Base-by-base conservation (phyloP, 2,329 filamentous ascomycete genomes). In the Decorospora gaudefroyi region DNA sequence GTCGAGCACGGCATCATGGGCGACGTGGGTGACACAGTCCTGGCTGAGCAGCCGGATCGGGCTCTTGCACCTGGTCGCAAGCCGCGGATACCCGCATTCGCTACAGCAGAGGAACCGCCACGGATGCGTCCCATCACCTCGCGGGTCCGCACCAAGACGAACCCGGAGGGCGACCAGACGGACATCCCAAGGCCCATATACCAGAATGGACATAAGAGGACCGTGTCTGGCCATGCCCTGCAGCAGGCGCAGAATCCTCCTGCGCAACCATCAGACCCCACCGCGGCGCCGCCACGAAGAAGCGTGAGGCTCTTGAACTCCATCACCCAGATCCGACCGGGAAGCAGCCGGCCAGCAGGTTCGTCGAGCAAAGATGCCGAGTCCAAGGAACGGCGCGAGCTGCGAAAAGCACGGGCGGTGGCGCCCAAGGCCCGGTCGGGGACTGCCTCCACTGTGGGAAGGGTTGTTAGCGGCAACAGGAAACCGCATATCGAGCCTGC, bases 381-480 rank as follows among this genome's bases (percentile, higher is more conserved):
- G 37, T 71, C 79, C 13, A 76, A 81, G 48, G 80, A 86, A 49
- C 78, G 80, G 34, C 77, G 90, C 61, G 90, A 95, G 61, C 70
- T 95, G 62, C 92, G 90, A 68, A 95, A 90, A 75, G 86, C 87
- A 53, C 89, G 86, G 61, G 87, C 88, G 53, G 87, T 84, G 64
- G 86, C 72, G 70, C 85, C 71, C 61, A 91, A 76, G 78, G 86
- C 72, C 72, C 86, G 72, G 36, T 51, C 63, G 71, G 76, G 86
- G 10, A 83, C 84, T 47, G 76, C 81, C 11, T 83, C 87, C 3
- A 89, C 81, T 40, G 88, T 95, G 26, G 89, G 90, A 12, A 83
- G 91, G 59, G 88, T 92, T 42, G 89, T 96, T 30, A 96, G 90
- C 67, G 91, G 90, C 15, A 96, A 93, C 67, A 82, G 91, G 45